A percentile compares a stretch with the other conserved stretches of the same genome.
These are phyloP conservation scores for Cucurbita moschata DNA, from an alignment of 306 rosid genomes.

Conservation along the genomic window DNA sequence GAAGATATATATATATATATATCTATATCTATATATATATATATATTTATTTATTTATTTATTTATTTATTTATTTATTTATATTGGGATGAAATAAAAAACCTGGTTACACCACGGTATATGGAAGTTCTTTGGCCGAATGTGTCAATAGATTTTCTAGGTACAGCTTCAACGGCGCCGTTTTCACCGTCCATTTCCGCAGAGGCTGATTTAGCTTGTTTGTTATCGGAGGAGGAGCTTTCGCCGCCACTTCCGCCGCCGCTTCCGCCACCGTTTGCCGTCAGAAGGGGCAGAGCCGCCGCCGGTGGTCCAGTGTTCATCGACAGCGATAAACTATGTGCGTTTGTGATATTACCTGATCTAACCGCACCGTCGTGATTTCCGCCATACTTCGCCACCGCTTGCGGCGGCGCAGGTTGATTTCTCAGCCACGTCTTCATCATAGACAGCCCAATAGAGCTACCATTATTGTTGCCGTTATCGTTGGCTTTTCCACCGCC, in stretches of 20 bases:
- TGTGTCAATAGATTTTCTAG: slow-evolving; percentile 65
- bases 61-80: too few species aligned
- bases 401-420: slow-evolving; percentile 31
- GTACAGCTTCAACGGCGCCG: slow-evolving; percentile 22
- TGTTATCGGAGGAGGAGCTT: slow-evolving; percentile 42
- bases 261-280: slow-evolving; percentile 6
- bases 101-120: slow-evolving; percentile 97
- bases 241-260: slow-evolving; percentile 32
- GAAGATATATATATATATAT: too few species aligned
- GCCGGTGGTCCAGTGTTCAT: slow-evolving; percentile 66
- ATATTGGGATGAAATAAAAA: background rate
- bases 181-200: slow-evolving; percentile 8
- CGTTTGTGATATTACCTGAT: slow-evolving; percentile 7
- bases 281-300: slow-evolving; percentile 25
- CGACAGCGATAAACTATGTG: slow-evolving; percentile 53
- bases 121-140: slow-evolving; percentile 93
- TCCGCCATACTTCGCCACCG: slow-evolving; percentile 10
- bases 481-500: background rate
- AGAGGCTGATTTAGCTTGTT: slow-evolving; percentile 11
- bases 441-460: slow-evolving; percentile 68
- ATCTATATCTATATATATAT: too few species aligned
- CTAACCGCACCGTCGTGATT: slow-evolving; percentile 1
- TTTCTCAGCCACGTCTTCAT: slow-evolving; percentile 81
- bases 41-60: too few species aligned
- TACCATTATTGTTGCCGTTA: background rate